phyloP scores from a whole-genome alignment of 2,329 filamentous ascomycete species.

The Thermothelomyces thermophilus region DNA sequence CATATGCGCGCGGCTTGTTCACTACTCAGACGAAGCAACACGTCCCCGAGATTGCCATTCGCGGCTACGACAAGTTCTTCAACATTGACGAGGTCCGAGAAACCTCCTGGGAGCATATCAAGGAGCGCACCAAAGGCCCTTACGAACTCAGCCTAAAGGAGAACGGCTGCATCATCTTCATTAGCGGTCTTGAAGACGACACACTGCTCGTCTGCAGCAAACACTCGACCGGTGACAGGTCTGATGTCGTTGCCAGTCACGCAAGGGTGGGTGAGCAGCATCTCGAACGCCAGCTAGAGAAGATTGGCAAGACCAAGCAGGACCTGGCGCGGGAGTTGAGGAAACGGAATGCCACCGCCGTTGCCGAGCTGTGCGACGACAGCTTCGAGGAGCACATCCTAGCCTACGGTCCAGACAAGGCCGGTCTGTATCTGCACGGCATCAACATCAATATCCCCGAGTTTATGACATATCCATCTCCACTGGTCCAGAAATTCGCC shows the following conservation, averaged over 20 bases:
- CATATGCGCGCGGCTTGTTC: slow-evolving; percentile 89
- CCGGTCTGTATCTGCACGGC: slow-evolving; percentile 90
- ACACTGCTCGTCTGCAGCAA: slow-evolving; percentile 97
- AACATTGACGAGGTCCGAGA: slow-evolving; percentile 76
- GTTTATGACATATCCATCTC: slow-evolving; percentile 79
- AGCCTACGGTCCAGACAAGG: slow-evolving; percentile 72
- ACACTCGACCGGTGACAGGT: slow-evolving; percentile 82
- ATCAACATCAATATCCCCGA: slow-evolving; percentile 93
- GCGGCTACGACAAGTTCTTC: slow-evolving; percentile 99
- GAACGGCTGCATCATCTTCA: slow-evolving; percentile 99
- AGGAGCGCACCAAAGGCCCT: slow-evolving; percentile 68
- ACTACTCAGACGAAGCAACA: slow-evolving; percentile 64
- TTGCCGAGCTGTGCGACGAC: slow-evolving; percentile 95
- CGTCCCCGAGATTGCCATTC: slow-evolving; percentile 69
- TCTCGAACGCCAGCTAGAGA: slow-evolving; percentile 70
- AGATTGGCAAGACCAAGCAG: slow-evolving; percentile 68
- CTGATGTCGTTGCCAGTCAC: slow-evolving; percentile 69
- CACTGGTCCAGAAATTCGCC: slow-evolving; percentile 82
- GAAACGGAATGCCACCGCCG: slow-evolving; percentile 80
- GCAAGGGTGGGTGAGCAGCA: slow-evolving; percentile 75
- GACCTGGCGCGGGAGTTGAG: slow-evolving; percentile 73
- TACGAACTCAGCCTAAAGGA: slow-evolving; percentile 97
- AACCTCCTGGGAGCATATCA: slow-evolving; percentile 78
- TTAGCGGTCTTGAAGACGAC: slow-evolving; percentile 82
- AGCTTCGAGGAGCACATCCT: slow-evolving; percentile 95